These are phyloP conservation scores for Phlebiopsis flavidoalba DNA, from an alignment of 768 basidiomycete genomes.

Conservation along the genomic window DNA sequence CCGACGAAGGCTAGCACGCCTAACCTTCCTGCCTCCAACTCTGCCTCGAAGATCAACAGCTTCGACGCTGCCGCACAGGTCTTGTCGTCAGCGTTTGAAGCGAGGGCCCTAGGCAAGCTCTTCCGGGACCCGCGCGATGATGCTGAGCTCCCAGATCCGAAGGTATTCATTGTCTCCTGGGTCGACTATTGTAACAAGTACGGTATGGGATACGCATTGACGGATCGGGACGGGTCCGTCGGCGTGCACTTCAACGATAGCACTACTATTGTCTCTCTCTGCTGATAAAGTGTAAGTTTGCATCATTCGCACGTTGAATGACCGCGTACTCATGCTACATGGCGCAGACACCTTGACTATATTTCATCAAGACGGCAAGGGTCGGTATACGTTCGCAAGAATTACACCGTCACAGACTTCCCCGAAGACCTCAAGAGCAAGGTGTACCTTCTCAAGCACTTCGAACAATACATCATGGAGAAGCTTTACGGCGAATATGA, in stretches of 20 bases:
- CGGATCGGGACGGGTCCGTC: constrained; percentile 87
- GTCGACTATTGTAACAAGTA: constrained; percentile 99
- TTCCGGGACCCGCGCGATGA: constrained; percentile 64
- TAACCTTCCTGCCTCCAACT: constrained; percentile 20
- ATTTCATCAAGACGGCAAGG: constrained; percentile 66
- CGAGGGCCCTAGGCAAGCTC: constrained; percentile 54
- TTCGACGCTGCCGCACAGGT: constrained; percentile 64
- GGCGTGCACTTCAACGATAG: constrained; percentile 98
- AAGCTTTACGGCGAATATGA: constrained; percentile 80
- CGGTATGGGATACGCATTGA: constrained; percentile 98
- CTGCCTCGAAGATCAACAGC: constrained; percentile 37
- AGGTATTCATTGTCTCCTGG: constrained; percentile 96
- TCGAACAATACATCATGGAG: constrained; percentile 93
- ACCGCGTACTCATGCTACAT: constrained; percentile 1
- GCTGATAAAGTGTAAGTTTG: constrained; percentile 78
- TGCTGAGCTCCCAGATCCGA: constrained; percentile 50
- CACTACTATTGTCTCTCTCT: constrained; percentile 76
- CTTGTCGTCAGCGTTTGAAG: constrained; percentile 59
- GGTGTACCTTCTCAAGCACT: constrained; percentile 89
- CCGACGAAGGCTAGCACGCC: constrained; percentile 1
- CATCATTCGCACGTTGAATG: neutral
- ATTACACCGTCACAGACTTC: constrained; percentile 61
- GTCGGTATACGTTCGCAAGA: constrained; percentile 66
- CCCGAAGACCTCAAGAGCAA: constrained; percentile 86
- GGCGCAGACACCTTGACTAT: constrained; percentile 85